Base-by-base conservation (phyloP, 352 stramenopile species). In the Globisporangium perplexum region DNA sequence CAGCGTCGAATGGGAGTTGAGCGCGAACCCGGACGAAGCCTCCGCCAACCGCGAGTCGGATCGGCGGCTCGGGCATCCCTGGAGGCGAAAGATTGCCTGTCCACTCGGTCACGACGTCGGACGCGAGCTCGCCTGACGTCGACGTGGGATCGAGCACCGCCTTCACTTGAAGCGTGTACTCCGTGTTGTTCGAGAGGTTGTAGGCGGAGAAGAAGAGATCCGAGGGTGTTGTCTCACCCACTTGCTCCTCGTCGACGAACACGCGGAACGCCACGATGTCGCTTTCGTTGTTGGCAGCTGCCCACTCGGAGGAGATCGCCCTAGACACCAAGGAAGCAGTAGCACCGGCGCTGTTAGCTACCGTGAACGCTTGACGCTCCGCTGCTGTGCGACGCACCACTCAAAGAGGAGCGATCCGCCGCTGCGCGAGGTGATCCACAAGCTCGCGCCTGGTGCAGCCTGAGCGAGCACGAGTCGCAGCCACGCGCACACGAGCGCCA, bases 241-340 rank as follows among this genome's bases (percentile, higher is more conserved):
- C 38, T 38, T 33, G 47, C 31, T 36, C 31, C 6, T 38, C 15
- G 26, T 60, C 38, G 14, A 47, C 18, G 18, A 55, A 50, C 7
- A 61, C n/a, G 18, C 24, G 55, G 47, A 55, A 55, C 18, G 30
- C 47, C 24, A 22, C 14, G 23, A 61, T 51, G 55, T 55, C 47
- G 36, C 31, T 44, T 17, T 33, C 47, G 3, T 18, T 31, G 31
- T 51, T 55, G 8, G 47, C 6, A 7, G 28, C n/a, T 12, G 55
- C 45, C 55, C 55, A 61, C 8, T 55, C 35, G 5, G 39, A 18
- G 4, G 38, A 15, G n/a, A 55, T 55, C 31, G 46, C 33, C 55
- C 47, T 61, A 30, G 26, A 22, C 36, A 46, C 0, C 22, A 26
- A 8, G 6, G 11, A 7, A 46, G 41, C 41, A 28, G 8, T 7